Percentiles rank a stretch among this genome's conserved stretches.
Conservation (phyloP, 2,329 filamentous ascomycete species). For the Phialocephala subalpina region DNA sequence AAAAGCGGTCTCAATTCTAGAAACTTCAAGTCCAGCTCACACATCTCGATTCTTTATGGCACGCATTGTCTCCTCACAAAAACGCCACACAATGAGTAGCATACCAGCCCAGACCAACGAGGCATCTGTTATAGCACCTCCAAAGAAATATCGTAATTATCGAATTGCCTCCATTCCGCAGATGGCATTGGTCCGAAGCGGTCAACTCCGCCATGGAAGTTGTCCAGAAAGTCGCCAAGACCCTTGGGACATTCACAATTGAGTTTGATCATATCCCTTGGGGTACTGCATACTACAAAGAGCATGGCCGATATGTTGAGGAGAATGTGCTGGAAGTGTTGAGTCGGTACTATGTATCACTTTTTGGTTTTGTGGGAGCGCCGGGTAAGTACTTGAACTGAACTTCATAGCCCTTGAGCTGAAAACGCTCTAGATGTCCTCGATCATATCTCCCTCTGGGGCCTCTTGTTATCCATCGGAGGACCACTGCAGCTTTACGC, state of each 20-base stretch:
- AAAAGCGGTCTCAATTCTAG: background rate
- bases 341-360: constrained; percentile 62
- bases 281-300: constrained; percentile 65
- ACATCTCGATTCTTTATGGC: background rate
- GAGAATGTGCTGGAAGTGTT: constrained; percentile 61
- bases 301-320: constrained; percentile 64
- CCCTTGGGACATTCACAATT: constrained; percentile 64
- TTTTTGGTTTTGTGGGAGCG: constrained; percentile 66
- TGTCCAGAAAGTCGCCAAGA: constrained; percentile 58
- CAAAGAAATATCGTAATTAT: constrained; percentile 37
- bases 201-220: constrained; percentile 66
- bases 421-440: constrained; percentile 56
- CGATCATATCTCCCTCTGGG: constrained; percentile 72
- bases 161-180: constrained; percentile 66
- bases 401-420: background rate
- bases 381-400: constrained; percentile 49
- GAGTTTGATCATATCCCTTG: constrained; percentile 63
- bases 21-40: background rate
- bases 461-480: constrained; percentile 59
- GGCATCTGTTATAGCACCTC: constrained; percentile 43
- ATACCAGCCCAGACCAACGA: background rate
- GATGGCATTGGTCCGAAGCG: constrained; percentile 70
- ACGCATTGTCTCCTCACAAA: background rate
- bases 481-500: constrained; percentile 66
- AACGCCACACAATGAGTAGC: background rate